Evolutionary conservation across 2,329 filamentous ascomycete genomes (phyloP).

Genomic region (Escovopsis sp.): DNA sequence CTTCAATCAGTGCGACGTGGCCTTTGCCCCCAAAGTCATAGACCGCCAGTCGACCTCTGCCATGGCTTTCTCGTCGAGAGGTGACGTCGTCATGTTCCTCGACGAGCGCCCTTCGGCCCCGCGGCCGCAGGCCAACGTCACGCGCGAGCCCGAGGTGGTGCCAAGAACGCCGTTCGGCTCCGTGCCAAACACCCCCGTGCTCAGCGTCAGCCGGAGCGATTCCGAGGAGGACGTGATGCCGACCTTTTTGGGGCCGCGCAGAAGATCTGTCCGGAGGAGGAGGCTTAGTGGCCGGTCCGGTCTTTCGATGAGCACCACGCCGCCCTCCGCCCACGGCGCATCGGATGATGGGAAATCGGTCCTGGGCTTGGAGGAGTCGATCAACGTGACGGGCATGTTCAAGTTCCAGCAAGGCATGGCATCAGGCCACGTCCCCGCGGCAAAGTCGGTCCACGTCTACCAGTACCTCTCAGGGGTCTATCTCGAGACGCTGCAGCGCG

Average conservation of each 20-base stretch:
- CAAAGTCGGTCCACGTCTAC: conserved; percentile 35
- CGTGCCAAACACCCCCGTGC: conserved; percentile 31
- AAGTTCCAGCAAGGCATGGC: conserved; percentile 48
- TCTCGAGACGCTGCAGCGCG: conserved; percentile 34
- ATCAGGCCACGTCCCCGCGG: conserved; percentile 39
- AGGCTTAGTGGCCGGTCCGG: conserved; percentile 27
- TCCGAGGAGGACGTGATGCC: conserved; percentile 50
- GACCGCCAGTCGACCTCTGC: conserved; percentile 47
- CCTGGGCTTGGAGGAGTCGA: conserved; percentile 40
- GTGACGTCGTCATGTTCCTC: conserved; percentile 45
- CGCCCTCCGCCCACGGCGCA: conserved; percentile 25
- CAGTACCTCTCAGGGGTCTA: conserved; percentile 42
- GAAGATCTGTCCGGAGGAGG: conserved; percentile 24
- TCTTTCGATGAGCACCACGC: conserved; percentile 36
- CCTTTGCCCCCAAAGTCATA: conserved; percentile 46
- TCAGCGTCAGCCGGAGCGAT: conserved; percentile 45
- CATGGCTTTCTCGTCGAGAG: conserved; percentile 42
- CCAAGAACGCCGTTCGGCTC: conserved; percentile 30
- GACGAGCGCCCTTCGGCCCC: conserved; percentile 37
- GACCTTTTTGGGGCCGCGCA: conserved; percentile 39
- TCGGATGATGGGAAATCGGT: conserved; percentile 22
- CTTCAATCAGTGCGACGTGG: conserved; percentile 50
- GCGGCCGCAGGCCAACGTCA: conserved; percentile 25
- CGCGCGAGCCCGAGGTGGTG: conserved; percentile 18
- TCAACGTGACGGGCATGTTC: conserved; percentile 41